phyloP scores from a whole-genome alignment of 306 rosid genomes.

The Vigna radiata region DNA sequence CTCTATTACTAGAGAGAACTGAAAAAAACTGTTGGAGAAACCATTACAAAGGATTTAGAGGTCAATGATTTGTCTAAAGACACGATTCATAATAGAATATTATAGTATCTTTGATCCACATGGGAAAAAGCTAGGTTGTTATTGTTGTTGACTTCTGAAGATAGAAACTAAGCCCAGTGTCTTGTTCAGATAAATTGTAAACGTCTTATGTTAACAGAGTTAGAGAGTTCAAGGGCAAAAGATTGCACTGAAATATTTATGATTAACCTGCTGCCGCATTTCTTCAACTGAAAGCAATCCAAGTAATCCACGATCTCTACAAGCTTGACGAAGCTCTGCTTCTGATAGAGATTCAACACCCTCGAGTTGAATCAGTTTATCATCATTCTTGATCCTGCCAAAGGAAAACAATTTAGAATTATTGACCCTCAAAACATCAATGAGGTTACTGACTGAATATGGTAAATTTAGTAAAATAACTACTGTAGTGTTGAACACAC shows the following conservation, averaged over 20 bases:
- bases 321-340: conserved; percentile 82
- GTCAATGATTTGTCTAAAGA: not conserved
- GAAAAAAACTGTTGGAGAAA: not conserved
- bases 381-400: conserved; percentile 84
- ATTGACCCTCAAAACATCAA: conserved; percentile 17
- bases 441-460: conserved; percentile 7
- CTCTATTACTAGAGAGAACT: not conserved
- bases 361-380: conserved; percentile 76
- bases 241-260: conserved; percentile 23
- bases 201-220: conserved; percentile 1
- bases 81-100: not conserved
- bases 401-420: conserved; percentile 39
- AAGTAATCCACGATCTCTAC: conserved; percentile 93
- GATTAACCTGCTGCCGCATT: conserved; percentile 82
- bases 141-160: conserved; percentile 19
- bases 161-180: conserved; percentile 28
- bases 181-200: conserved; percentile 1
- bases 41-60: conserved; percentile 3
- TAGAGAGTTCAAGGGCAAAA: conserved; percentile 26
- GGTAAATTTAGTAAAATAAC: not conserved
- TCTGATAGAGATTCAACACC: conserved; percentile 90
- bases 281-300: conserved; percentile 83
- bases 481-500: conserved; percentile 7
- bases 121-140: not conserved
- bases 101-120: not conserved